phyloP scores from a whole-genome alignment of 2,329 filamentous ascomycete species.

The Diaporthe vexans region DNA sequence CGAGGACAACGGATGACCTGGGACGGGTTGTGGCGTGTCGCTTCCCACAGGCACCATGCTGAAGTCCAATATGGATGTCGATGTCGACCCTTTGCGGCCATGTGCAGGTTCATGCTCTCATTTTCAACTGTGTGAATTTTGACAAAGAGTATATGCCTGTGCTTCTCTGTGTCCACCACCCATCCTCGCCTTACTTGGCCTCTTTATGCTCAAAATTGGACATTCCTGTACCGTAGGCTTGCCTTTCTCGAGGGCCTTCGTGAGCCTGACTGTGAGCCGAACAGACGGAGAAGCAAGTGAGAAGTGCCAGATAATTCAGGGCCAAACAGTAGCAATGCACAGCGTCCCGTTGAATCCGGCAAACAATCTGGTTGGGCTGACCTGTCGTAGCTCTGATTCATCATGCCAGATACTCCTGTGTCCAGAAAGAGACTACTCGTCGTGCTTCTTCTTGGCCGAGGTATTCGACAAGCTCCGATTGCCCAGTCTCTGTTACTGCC shows the following conservation, averaged over 20 bases:
- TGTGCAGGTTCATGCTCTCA: background rate
- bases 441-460: slow-evolving; percentile 48
- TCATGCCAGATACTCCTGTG: slow-evolving; percentile 37
- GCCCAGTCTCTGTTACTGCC: slow-evolving; percentile 44
- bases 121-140: background rate
- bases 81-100: background rate
- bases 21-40: no score
- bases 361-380: background rate
- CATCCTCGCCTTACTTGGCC: background rate
- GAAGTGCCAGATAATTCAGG: background rate
- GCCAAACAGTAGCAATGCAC: background rate
- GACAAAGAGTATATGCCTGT: background rate
- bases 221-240: background rate
- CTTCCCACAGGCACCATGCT: background rate
- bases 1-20: no score
- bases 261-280: background rate
- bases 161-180: background rate
- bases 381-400: no score
- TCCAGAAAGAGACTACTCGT: slow-evolving; percentile 44
- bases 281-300: background rate
- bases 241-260: background rate
- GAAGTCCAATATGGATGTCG: background rate
- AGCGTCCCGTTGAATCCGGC: background rate
- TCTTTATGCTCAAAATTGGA: background rate
- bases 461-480: slow-evolving; percentile 45